Evolutionary conservation across 352 stramenopile species (phyloP), one percentile per base, ranked within the genome.

Genomic region (Globisporangium uncinulatum): DNA sequence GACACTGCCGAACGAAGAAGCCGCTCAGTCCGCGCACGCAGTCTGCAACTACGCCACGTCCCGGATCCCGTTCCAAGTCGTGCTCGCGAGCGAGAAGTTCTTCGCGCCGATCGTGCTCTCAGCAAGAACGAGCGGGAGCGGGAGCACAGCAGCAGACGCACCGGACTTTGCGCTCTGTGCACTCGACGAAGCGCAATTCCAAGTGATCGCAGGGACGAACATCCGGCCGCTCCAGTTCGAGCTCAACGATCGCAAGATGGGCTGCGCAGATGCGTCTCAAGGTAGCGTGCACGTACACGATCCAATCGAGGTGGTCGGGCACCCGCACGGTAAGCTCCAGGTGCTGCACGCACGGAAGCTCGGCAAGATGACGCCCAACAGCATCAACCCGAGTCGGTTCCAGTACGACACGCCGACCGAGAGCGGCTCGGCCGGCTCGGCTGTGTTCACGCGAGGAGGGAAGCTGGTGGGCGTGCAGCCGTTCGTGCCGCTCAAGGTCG

Each of bases 171-270:
- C 66, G 9, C 48, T 87, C 0, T 89, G 79, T 51, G 79, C 79
- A 15, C 41, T 89, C 0, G 72, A 89, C 39, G 68, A 76, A 43
- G 63, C 67, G 20, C 67, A 77, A n/a, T 89, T 87, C 45, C 24
- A 69, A 7, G 39, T 67, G n/a, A 62, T 73, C 1, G 73, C 79
- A 0, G 69, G 79, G 19, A 42, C 51, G 3, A 86, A 82, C 45
- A 52, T 89, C 15, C 43, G 69, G 21, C 73, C 73, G 24, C 60
- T 87, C 3, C 44, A 48, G 1, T 76, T 89, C 8, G 71, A 76
- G 52, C 56, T 85, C 41, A 85, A 78, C 50, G 74, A 85, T 52
- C 70, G 73, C 5, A 89, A 87, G 37, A 57, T 87, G 34, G 79
- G 76, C 4, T 87, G 79, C n/a, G 52, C 50, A 0, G 21, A 43